Evolutionary conservation across 331 rosid genomes (phyloP).

Genomic region (Arachis monticola): DNA sequence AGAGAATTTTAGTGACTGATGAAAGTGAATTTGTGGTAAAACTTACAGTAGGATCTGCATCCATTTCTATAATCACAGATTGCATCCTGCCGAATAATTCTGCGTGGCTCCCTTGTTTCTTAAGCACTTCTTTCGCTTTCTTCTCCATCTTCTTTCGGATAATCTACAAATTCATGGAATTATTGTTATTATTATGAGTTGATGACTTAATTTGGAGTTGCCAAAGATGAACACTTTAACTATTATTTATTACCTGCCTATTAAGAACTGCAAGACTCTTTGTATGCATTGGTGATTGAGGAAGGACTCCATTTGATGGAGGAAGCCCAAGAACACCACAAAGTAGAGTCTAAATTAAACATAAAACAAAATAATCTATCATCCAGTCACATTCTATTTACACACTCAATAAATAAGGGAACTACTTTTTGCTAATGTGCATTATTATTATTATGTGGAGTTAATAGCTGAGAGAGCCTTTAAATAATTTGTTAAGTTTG

Average conservation of each 20-base stretch:
- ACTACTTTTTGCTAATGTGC: too few relatives aligned
- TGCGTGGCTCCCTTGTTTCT: slow-evolving; percentile 47
- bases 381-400: too few relatives aligned
- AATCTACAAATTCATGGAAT: slow-evolving; percentile 36
- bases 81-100: slow-evolving; percentile 77
- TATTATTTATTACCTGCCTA: slow-evolving; percentile 48
- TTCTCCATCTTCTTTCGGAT: slow-evolving; percentile 60
- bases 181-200: too few relatives aligned
- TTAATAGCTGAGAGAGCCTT: too few relatives aligned
- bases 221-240: too few relatives aligned
- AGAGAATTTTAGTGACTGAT: too few relatives aligned
- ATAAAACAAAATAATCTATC: too few relatives aligned
- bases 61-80: slow-evolving; percentile 66
- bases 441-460: too few relatives aligned
- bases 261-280: slow-evolving; percentile 70
- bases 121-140: slow-evolving; percentile 64
- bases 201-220: too few relatives aligned
- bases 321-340: slow-evolving; percentile 83
- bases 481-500: too few relatives aligned
- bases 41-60: slow-evolving; percentile 63
- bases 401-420: too few relatives aligned
- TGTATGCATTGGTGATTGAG: slow-evolving; percentile 82
- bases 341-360: slow-evolving; percentile 49
- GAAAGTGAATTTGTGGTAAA: too few relatives aligned
- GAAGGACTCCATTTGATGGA: slow-evolving; percentile 83